Evolutionary conservation across 148 eudicot genomes (phyloP), one percentile per base, ranked within the genome.

Genomic region (Heliosperma pusillum): DNA sequence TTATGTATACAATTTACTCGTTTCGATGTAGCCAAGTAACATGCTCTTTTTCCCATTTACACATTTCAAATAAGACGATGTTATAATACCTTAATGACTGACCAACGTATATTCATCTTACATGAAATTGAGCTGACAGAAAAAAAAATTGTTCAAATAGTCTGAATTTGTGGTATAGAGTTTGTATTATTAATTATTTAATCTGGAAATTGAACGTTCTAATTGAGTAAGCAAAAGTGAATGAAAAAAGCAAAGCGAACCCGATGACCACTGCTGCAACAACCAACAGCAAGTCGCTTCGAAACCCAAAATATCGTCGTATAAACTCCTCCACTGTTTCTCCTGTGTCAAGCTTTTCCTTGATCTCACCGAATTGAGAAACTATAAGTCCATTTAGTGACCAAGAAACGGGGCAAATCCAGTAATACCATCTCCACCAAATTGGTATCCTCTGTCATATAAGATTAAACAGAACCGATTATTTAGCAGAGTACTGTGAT

Each of bases 401-500:
- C 86, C 86, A 83, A 40, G 78, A 45, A 5, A 80, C 71, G 13
- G 86, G 86, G 30, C 58, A 67, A 13, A 71, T 74, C 79, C 79
- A 83, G 24, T 77, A 68, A 63, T 70, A 83, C 86, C 86, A 83
- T 60, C 16, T 83, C 86, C 81, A 83, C 86, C 86, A 83, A 0
- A 52, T 70, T 9, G 86, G 86, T 20, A 83, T 24, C 65, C 79
- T 83, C 86, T 83, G 81, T 1, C 29, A 5, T 10, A 63, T 8
- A 64, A 22, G 4, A 62, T 61, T 24, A 44, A 5, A 5, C 24
- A 22, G 8, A 52, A 25, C n/a, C 3, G 36, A 33, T 33, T 33
- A 3, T 2, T 13, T 13, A 33, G 36, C 36, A 33, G 5, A 33
- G 5, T 33, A 6, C 5, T 33, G 36, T 33, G 36, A 33, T 33